Percentiles rank a stretch among this genome's conserved stretches.
Conservation (phyloP, 139 green algal genomes). For the Chlorella sp. region DNA sequence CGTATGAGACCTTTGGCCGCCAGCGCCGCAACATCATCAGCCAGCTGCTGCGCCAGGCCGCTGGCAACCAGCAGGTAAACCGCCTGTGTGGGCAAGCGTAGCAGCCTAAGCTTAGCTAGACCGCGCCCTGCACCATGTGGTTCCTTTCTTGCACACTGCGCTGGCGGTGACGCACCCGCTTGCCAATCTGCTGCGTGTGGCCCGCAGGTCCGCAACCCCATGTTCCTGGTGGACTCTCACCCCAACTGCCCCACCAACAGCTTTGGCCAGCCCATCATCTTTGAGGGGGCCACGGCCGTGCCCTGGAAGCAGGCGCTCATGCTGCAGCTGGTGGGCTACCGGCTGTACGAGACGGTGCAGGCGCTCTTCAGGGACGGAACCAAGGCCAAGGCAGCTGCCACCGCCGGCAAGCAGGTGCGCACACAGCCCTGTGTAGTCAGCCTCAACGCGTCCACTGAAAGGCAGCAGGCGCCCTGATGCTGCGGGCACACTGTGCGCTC, state of each 20-base stretch:
- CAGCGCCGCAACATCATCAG: constrained; percentile 38
- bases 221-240: constrained; percentile 45
- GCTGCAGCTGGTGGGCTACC: constrained; percentile 37
- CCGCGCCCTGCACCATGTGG: no score
- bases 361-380: constrained; percentile 17
- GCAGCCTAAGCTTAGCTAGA: no score
- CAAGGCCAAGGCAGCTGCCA: constrained; percentile 8
- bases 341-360: constrained; percentile 23
- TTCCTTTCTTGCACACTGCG: no score
- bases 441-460: no score
- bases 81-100: no score
- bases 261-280: constrained; percentile 35
- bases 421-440: no score
- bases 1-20: constrained; percentile 30
- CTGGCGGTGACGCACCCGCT: no score
- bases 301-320: constrained; percentile 42
- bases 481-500: no score
- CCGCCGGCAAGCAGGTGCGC: no score
- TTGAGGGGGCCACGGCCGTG: constrained; percentile 25
- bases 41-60: constrained; percentile 37
- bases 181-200: no score
- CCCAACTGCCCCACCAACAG: constrained; percentile 39
- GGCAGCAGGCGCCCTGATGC: no score
- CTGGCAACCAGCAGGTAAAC: constrained; percentile 15
- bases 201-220: constrained; percentile 40